Evolutionary conservation across 1,139 yeast genomes (phyloP).

Genomic region (Zygosaccharomyces sapae): DNA sequence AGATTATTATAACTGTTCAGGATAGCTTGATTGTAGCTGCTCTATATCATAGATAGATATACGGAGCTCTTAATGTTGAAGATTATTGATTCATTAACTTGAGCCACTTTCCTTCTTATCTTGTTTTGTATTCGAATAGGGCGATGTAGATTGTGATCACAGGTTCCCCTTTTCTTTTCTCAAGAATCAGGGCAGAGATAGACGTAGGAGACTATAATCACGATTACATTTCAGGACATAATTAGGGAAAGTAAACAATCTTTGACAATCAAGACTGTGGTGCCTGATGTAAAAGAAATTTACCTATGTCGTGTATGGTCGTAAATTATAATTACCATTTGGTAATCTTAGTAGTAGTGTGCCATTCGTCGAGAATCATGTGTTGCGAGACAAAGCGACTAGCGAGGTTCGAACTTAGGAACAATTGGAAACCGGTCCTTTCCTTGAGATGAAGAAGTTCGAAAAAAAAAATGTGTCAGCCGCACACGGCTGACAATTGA

Average conservation of each 20-base stretch:
- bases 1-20: no score
- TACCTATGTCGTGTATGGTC: no score
- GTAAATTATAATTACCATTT: no score
- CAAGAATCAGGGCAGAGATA: constrained; percentile 1
- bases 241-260: background rate
- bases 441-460: no score
- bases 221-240: background rate
- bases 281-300: background rate
- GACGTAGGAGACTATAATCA: background rate
- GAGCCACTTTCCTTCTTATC: background rate
- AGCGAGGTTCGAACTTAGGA: no score
- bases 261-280: background rate
- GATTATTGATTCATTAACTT: background rate
- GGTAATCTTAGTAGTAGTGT: no score
- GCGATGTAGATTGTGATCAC: constrained; percentile 2
- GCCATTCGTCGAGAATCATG: no score
- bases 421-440: no score
- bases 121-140: constrained; percentile 2
- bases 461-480: background rate
- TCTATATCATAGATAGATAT: no score
- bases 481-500: background rate
- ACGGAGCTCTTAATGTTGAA: no score
- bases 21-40: no score
- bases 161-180: constrained; percentile 1
- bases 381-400: no score